Conservation (phyloP, 176 grass and related monocot genomes). For the Oryza nivara region DNA sequence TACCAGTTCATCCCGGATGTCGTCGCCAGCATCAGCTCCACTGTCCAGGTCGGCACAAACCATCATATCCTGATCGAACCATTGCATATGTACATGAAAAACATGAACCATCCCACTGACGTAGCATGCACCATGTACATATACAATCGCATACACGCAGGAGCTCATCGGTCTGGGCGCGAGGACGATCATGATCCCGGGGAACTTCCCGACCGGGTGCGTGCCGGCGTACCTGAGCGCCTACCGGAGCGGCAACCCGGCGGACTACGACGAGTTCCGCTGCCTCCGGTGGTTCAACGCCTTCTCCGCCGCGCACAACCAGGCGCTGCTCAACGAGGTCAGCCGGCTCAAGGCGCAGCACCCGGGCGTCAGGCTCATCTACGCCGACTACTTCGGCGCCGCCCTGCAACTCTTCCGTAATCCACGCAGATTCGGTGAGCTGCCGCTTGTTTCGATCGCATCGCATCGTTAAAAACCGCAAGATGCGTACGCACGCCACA, state of each 20-base stretch:
- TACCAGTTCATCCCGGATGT: conserved; percentile 51
- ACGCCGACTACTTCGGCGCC: conserved; percentile 57
- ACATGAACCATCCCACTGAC: no score
- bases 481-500: no score
- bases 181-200: conserved; percentile 45
- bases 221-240: conserved; percentile 18
- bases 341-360: not conserved
- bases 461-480: no score
- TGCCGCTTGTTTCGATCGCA: not conserved
- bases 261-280: conserved; percentile 40
- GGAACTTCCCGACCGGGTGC: conserved; percentile 60
- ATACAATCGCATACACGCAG: conserved; percentile 8
- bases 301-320: conserved; percentile 50
- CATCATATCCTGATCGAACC: conserved; percentile 5
- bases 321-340: conserved; percentile 12
- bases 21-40: conserved; percentile 35
- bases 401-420: conserved; percentile 39
- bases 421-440: conserved; percentile 8
- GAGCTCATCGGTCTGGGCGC: conserved; percentile 57
- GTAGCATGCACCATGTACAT: no score
- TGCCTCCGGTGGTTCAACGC: conserved; percentile 59
- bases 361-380: conserved; percentile 48
- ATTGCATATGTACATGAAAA: not conserved
- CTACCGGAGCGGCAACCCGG: not conserved
- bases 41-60: conserved; percentile 33